Base-by-base conservation (phyloP, 192 early-diverging fungal genomes). In the Cetraspora pellucida region DNA sequence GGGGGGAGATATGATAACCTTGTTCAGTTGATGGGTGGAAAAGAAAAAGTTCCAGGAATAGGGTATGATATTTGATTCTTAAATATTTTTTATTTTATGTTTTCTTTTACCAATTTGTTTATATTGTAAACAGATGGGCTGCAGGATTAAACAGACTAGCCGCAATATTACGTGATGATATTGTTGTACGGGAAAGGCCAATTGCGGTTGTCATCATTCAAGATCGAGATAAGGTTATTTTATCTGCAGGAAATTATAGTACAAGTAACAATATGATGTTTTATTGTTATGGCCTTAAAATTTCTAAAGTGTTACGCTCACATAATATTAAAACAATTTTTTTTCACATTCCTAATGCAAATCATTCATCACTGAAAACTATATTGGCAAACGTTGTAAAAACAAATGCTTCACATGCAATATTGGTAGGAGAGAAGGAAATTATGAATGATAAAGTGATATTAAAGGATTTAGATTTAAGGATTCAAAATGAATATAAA, bases 1-100 rank as follows among this genome's bases (percentile, higher is more conserved):
- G 91, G 91, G 16, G 91, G 91, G 10, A 77, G 89, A 10, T 92
- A 92, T 65, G 91, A 92, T 63, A 83, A 87, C 0, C 78, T 92
- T 44, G 83, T 86, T 7, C 78, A 81, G 27, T 75, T 82, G 2
- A 78, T 92, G 83, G 89, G 91, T 14, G 86, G 86, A 1, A 76
- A 82, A 21, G 60, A 77, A n/a, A 72, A 81, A 14, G 58, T 90
- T 11, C 80, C 89, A 5, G 89, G 87, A 10, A 82, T 86, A 31
- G 87, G 87, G 76, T 83, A 73, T 31, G 66, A 17, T 25, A 61
- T 16, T 45, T 74, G n/a, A 23, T 13, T 10, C 5, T 70, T 28
- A 14, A 19, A 4, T 0, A 43, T 16, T 30, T 7, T 66, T 55
- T 31, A 10, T 52, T 23, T 43, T 31, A 7, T 2, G 16, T 72